Evolutionary conservation across 495 filamentous ascomycete genomes (phyloP), one percentile per base, ranked within the genome.

Genomic region (Chaetomium cochliodes): DNA sequence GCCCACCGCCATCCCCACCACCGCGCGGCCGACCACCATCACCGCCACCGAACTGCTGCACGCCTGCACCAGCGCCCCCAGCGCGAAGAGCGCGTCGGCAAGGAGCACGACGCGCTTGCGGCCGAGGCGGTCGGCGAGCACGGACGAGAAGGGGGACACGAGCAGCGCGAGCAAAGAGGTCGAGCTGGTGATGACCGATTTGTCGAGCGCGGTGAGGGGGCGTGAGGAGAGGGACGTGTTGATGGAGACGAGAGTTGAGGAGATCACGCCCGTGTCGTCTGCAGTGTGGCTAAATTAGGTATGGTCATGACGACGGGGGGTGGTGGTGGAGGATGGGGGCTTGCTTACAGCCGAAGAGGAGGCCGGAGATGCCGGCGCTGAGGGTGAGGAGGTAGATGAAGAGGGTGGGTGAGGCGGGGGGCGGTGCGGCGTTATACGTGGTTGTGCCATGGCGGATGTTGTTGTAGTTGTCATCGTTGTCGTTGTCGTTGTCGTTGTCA

Each of bases 251-350:
- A 97, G 81, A 0, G 91, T 94, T 0, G 91, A 88, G 25, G 91
- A 94, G 49, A 97, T 94, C 16, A 96, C 92, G 49, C 93, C 93
- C 22, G 93, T 97, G 70, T 88, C 85, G 66, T 87, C 91, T 94
- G 66, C 52, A 37, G 54, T n/a, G n/a, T n/a, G n/a, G n/a, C n/a
- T n/a, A n/a, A n/a, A n/a, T 65, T 46, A 59, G 62, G 23, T 16
- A 44, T 59, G 3, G 50, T n/a, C n/a, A n/a, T n/a, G n/a, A n/a
- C n/a, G n/a, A n/a, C n/a, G n/a, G n/a, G 20, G 49, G n/a, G 9
- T 50, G 18, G 46, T 30, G 28, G 28, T 30, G 46, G 20, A 50
- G 46, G 46, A 15, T 7, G 5, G 13, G 30, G 56, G 28, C 51
- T 60, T 12, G 87, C 90, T 84, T 82, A 83, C 93, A 97, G 64